phyloP scores from a whole-genome alignment of 1,139 yeast genomes.

The Debaryomyces subglobosus region DNA sequence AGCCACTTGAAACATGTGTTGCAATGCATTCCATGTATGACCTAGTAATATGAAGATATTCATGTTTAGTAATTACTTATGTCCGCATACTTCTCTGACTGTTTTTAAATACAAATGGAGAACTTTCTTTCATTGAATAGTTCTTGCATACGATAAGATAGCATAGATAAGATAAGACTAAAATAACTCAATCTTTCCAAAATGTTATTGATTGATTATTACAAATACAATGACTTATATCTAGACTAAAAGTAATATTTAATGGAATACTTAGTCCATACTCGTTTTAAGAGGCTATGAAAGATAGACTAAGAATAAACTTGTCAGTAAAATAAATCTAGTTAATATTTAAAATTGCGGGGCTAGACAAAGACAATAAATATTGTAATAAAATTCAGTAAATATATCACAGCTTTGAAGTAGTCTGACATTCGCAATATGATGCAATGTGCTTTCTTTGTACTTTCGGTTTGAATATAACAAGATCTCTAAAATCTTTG shows the following conservation, averaged over 20 bases:
- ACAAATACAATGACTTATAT: not conserved
- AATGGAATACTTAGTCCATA: not conserved
- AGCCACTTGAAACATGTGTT: not conserved
- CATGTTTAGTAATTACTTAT: not conserved
- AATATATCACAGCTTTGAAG: no score
- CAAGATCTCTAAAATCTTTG: no score
- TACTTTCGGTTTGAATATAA: not conserved
- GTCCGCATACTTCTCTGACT: not conserved
- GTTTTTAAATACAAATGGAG: not conserved
- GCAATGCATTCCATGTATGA: not conserved
- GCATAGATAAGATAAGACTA: not conserved
- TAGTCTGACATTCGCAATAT: no score
- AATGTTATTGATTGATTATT: not conserved
- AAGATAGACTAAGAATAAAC: not conserved
- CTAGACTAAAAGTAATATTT: not conserved
- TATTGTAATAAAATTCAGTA: no score
- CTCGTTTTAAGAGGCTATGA: not conserved
- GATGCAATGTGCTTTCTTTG: not conserved
- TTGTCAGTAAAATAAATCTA: no score
- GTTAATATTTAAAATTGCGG: no score
- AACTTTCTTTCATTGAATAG: not conserved
- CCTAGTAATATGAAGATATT: not conserved
- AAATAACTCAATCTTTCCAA: not conserved
- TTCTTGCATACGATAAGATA: not conserved
- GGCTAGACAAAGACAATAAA: no score